phyloP scores from a whole-genome alignment of 306 rosid genomes.

The Gynostemma pentaphyllum region DNA sequence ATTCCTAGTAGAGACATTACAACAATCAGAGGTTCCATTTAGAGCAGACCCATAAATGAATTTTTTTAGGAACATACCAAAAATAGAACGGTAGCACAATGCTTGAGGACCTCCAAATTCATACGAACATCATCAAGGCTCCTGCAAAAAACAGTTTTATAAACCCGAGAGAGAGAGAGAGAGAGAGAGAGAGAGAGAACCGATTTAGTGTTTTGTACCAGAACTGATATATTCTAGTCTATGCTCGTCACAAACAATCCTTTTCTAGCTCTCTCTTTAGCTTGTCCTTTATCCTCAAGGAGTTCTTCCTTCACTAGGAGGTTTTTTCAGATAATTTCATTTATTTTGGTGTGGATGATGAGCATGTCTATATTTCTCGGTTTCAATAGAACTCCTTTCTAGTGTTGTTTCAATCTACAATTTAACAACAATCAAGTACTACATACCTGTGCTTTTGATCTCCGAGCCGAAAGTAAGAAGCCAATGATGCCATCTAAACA shows the following conservation, averaged over 20 bases:
- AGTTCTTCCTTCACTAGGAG: no score
- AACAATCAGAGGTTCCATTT: not conserved
- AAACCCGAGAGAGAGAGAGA: not conserved
- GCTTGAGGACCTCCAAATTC: conserved; percentile 92
- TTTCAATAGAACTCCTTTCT: no score
- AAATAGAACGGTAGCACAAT: conserved; percentile 87
- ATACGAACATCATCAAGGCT: conserved; percentile 97
- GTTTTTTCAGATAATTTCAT: no score
- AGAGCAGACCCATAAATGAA: not conserved
- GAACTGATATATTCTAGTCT: no score
- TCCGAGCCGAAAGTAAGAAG: conserved; percentile 78
- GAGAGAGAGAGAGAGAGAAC: not conserved
- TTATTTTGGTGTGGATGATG: no score
- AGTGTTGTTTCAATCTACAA: no score
- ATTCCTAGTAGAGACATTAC: conserved; percentile 33
- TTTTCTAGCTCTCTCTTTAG: no score
- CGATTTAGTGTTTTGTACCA: no score
- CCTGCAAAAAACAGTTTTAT: conserved; percentile 25
- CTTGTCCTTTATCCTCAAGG: no score
- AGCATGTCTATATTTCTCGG: no score
- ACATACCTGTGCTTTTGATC: conserved; percentile 80
- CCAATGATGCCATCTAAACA: conserved; percentile 85
- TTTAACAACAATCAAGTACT: no score
- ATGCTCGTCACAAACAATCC: no score
- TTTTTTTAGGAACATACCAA: conserved; percentile 36